Base-by-base conservation (phyloP, 345 rosid genomes). In the Populus tremula region DNA sequence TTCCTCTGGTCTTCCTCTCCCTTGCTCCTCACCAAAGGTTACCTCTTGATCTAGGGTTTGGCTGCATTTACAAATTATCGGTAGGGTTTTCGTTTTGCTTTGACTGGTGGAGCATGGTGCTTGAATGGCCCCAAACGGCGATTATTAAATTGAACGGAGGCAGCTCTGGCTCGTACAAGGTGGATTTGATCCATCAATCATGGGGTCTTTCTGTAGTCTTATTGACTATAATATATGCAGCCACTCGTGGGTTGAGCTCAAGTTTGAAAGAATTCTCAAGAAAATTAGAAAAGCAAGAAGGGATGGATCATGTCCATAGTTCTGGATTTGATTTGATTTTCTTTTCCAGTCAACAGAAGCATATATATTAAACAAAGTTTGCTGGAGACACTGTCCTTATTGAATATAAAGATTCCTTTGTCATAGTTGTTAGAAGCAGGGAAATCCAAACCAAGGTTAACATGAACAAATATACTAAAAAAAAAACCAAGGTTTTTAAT, bases 181-280 rank as follows among this genome's bases (percentile, higher is more conserved):
- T 50, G 29, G 54, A 29, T 56, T 76, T 49, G 38, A 67, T 73
- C 81, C 83, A 68, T 77, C 70, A 49, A 38, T 70, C 67, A 47
- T 59, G 59, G 59, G 23, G 10, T 53, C 59, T 18, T 20, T 20
- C 59, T 53, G 21, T 20, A 20, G 3, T 4, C 7, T 20, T 18
- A 54, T 72, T 36, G 75, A 72, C 67, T 70, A 3, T 3, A n/a
- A 49, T 18, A 16, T 17, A 11, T 29, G 54, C 47, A 47, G 50
- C 67, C 66, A 9, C 17, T 25, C 66, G 75, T 41, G 29, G 45
- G 45, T 64, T 11, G 47, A 69, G 29, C 36, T 74, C 45, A 29
- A 63, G 63, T 63, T 6, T 1, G 41, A 18, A 45, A 43, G 0
- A 4, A 9, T 33, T 33, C 36, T 33, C 36, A 4, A n/a, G n/a